These are phyloP conservation scores for Cynara cardunculus DNA, from an alignment of 129 eudicot genomes.

Conservation along the genomic window DNA sequence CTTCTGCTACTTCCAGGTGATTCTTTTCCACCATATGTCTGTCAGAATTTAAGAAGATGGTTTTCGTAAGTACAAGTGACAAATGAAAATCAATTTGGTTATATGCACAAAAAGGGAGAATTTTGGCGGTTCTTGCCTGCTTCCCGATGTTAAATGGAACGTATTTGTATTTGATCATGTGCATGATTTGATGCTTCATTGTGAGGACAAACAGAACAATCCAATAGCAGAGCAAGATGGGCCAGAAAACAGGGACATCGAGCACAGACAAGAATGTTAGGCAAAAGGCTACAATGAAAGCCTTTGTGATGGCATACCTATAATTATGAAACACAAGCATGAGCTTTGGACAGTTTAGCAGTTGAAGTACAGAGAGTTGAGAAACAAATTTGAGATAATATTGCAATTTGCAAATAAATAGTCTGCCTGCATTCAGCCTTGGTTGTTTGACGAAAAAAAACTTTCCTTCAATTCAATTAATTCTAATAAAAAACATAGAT, in stretches of 20 bases:
- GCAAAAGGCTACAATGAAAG: conserved; percentile 38
- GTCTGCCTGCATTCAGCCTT: neutral
- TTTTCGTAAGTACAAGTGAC: neutral
- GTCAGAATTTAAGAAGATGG: neutral
- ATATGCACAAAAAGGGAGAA: neutral
- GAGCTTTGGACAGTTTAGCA: neutral
- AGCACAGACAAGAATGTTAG: conserved; percentile 48
- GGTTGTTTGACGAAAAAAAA: neutral
- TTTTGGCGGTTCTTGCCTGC: conserved; percentile 22
- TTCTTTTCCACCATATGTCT: conserved; percentile 38
- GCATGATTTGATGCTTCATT: conserved; percentile 29
- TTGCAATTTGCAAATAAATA: neutral
- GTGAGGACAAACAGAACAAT: conserved; percentile 34
- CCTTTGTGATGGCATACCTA: conserved; percentile 57
- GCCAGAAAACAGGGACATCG: conserved; percentile 48
- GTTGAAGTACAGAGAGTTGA: neutral
- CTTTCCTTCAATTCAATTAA: neutral
- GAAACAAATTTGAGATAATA: neutral
- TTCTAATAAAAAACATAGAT: neutral
- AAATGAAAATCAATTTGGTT: neutral
- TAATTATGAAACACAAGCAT: neutral
- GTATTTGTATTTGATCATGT: neutral
- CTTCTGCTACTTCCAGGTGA: conserved; percentile 20
- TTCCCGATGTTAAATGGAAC: conserved; percentile 34
- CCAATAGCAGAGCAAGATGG: conserved; percentile 39